Evolutionary conservation across 208 protist species (phyloP).

Genomic region (Trypanosoma boissoni): DNA sequence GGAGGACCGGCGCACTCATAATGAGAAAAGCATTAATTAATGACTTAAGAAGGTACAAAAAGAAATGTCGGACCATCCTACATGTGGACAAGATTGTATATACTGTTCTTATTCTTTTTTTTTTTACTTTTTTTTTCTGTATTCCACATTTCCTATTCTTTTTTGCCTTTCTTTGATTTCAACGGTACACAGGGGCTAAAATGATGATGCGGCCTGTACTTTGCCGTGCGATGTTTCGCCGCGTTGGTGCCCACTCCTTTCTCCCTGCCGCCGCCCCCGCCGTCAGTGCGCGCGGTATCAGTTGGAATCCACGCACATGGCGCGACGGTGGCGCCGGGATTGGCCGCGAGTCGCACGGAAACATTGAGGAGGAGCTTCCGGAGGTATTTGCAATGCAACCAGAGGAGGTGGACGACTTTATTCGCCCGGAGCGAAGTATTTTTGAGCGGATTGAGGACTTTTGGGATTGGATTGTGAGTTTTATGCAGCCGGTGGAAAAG

Average conservation of each 20-base stretch:
- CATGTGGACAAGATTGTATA: too few species aligned
- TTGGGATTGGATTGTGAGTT: constrained; percentile 84
- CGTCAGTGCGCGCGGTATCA: constrained; percentile 36
- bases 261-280: background rate
- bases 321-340: constrained; percentile 19
- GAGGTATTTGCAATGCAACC: constrained; percentile 85
- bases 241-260: background rate
- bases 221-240: background rate
- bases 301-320: constrained; percentile 69
- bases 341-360: constrained; percentile 30
- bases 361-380: constrained; percentile 81
- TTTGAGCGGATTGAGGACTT: constrained; percentile 86
- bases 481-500: constrained; percentile 84
- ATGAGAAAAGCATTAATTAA: too few species aligned
- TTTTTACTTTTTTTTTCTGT: constrained; percentile 19
- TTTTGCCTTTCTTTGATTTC: constrained; percentile 12
- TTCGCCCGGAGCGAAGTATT: constrained; percentile 73
- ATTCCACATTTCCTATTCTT: background rate
- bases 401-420: constrained; percentile 84
- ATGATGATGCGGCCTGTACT: constrained; percentile 5
- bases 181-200: background rate
- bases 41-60: too few species aligned
- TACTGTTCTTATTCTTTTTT: background rate
- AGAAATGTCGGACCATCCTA: too few species aligned
- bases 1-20: too few species aligned